phyloP scores from a whole-genome alignment of 768 basidiomycete genomes.

The Neoboletus brunneissimus region DNA sequence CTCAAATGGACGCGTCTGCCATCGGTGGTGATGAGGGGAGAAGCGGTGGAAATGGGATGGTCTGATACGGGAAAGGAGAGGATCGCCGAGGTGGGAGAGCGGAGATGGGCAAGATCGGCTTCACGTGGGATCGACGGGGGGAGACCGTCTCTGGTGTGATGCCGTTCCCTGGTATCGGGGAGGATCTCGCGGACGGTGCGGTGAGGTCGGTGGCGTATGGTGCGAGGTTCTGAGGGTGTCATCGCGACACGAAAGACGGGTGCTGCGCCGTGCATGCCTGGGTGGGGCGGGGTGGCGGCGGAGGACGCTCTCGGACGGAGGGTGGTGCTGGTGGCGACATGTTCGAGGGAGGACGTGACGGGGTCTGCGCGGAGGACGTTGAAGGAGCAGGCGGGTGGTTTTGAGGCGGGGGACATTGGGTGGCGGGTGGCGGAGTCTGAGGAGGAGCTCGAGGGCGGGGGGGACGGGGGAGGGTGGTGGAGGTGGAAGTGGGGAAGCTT shows the following conservation, averaged over 20 bases:
- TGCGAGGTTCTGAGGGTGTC: conserved; percentile 18
- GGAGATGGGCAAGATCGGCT: conserved; percentile 29
- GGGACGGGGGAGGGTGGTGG: neutral
- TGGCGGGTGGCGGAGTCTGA: conserved; percentile 28
- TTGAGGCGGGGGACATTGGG: conserved; percentile 10
- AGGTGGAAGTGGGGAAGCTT: neutral
- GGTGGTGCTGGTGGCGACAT: conserved; percentile 42
- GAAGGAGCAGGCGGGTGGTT: conserved; percentile 36
- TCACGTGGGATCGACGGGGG: conserved; percentile 32
- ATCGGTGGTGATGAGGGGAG: conserved; percentile 28
- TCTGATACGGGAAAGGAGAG: conserved; percentile 35
- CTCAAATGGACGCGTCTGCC: conserved; percentile 30
- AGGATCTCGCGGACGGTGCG: conserved; percentile 24
- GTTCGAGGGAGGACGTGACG: conserved; percentile 40
- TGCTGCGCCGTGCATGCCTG: conserved; percentile 33
- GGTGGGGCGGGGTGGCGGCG: conserved; percentile 1
- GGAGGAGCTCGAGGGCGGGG: conserved; percentile 23
- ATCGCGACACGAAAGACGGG: conserved; percentile 41
- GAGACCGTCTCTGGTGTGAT: conserved; percentile 22
- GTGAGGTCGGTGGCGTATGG: conserved; percentile 17
- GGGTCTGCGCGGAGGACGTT: conserved; percentile 46
- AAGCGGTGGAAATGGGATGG: conserved; percentile 19
- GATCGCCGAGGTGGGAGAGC: conserved; percentile 33
- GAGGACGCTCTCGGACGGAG: conserved; percentile 33
- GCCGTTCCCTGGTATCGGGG: conserved; percentile 25